Base-by-base conservation (phyloP, 306 rosid species). In the Rosa lucieae region DNA sequence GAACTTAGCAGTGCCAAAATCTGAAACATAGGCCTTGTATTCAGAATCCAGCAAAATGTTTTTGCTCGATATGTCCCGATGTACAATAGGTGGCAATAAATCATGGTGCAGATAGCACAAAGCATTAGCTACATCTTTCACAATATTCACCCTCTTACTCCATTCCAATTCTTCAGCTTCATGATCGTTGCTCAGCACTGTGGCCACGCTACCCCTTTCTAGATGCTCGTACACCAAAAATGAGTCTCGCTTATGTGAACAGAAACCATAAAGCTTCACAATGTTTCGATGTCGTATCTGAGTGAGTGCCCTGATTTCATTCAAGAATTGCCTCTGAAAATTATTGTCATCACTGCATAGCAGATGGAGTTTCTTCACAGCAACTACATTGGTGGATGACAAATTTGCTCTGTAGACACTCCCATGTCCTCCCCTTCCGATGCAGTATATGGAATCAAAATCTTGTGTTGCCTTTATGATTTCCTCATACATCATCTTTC, bases 71-170 rank as follows among this genome's bases (percentile, higher is more conserved):
- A 70, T 70, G 58, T 70, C 74, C 1, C 23, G 1, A 20, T 47
- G 58, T 8, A 70, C 74, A 47, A 70, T 26, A 3, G 23, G 21
- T 23, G 74, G 74, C 23, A 70, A 3, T 42, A 12, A 23, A 47
- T 70, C 58, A 9, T 70, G 74, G 58, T 70, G 74, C 74, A 70
- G 47, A 29, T 62, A 62, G 40, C 39, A 26, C 18, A 62, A 29
- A 12, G 67, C 40, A 23, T 26, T 23, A 62, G 67, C 67, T 14
- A 62, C 67, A 62, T 29, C 18, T 12, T 62, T 62, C 3, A 62
- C 40, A 62, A 62, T 62, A 26, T 29, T 62, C 40, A 26, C 3
- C 18, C 67, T 10, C 17, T 26, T 62, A 12, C 17, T 62, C 67
- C 67, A 62, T 11, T 40, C 67, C 67, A 62, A 62, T 29, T 61